A percentile compares a stretch with the other conserved stretches of the same genome.
Evolutionary conservation across 208 protist species (phyloP).

Genomic region (Leishmania major): DNA sequence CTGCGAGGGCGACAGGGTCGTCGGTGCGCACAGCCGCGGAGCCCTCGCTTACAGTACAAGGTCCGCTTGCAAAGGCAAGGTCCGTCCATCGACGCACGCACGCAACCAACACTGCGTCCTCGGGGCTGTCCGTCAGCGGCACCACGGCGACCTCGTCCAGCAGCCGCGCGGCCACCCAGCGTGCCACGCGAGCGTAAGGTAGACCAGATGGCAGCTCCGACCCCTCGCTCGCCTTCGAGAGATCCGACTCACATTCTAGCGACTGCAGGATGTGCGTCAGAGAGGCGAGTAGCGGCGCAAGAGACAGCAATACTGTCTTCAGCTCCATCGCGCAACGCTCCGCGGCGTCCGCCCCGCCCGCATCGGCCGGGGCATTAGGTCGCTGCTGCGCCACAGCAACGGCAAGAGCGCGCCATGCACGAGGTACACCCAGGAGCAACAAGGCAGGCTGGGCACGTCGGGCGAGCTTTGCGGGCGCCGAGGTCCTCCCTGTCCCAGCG

Average conservation of each 20-base stretch:
- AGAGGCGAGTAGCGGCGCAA: conserved; percentile 17
- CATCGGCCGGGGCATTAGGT: not conserved
- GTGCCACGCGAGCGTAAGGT: conserved; percentile 20
- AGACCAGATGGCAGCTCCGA: not conserved
- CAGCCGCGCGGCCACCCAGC: conserved; percentile 57
- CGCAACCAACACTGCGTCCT: conserved; percentile 50
- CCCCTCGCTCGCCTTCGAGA: not conserved
- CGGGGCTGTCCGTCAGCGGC: conserved; percentile 24
- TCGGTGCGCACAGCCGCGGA: conserved; percentile 2
- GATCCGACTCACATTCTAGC: not conserved
- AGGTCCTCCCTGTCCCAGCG: not conserved
- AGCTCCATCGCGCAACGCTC: conserved; percentile 7
- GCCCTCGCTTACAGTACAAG: conserved; percentile 1
- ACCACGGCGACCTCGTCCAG: conserved; percentile 41
- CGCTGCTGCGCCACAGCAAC: not conserved
- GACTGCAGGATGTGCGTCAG: conserved; percentile 29
- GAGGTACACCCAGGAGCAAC: conserved; percentile 5
- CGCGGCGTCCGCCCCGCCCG: not conserved
- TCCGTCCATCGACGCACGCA: conserved; percentile 70
- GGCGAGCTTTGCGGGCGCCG: not conserved
- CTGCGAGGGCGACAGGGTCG: conserved; percentile 18
- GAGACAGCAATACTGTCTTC: conserved; percentile 16
- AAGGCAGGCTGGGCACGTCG: not conserved
- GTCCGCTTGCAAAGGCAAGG: conserved; percentile 21
- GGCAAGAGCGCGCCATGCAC: conserved; percentile 9